Conservation (phyloP, 2,329 filamentous ascomycete species). For the Clarireedia monteithiana region DNA sequence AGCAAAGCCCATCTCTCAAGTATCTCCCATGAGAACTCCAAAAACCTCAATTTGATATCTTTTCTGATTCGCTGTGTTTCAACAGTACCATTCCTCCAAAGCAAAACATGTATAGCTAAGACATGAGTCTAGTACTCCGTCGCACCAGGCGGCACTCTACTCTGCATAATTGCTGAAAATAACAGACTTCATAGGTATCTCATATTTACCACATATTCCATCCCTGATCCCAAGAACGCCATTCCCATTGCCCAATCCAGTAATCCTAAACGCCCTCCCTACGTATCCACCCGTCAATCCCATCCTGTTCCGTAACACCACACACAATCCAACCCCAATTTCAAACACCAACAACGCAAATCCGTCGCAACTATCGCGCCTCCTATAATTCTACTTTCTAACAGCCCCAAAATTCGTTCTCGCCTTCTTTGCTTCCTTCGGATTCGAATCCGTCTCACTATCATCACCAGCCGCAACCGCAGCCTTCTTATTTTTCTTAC, state of each 20-base stretch:
- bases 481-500: conserved; percentile 46
- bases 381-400: conserved; percentile 19
- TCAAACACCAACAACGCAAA: conserved; percentile 1
- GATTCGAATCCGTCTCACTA: conserved; percentile 52
- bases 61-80: too few relatives aligned
- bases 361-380: not conserved
- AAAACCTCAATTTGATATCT: too few relatives aligned
- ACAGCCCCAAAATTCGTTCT: conserved; percentile 26
- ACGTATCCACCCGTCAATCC: not conserved
- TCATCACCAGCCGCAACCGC: conserved; percentile 39
- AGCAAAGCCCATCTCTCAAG: too few relatives aligned
- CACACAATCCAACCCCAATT: not conserved
- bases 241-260: not conserved
- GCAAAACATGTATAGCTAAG: too few relatives aligned
- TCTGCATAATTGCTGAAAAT: not conserved
- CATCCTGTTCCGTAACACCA: not conserved
- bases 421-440: conserved; percentile 32
- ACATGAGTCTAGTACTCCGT: too few relatives aligned
- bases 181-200: conserved; percentile 1
- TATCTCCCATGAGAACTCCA: too few relatives aligned
- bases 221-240: not conserved
- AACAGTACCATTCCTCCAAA: too few relatives aligned
- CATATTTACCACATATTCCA: not conserved
- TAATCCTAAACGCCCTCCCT: not conserved
- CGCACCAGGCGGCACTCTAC: too few relatives aligned